phyloP scores from a whole-genome alignment of 2,329 filamentous ascomycete species.

The Dendryphion nanum region DNA sequence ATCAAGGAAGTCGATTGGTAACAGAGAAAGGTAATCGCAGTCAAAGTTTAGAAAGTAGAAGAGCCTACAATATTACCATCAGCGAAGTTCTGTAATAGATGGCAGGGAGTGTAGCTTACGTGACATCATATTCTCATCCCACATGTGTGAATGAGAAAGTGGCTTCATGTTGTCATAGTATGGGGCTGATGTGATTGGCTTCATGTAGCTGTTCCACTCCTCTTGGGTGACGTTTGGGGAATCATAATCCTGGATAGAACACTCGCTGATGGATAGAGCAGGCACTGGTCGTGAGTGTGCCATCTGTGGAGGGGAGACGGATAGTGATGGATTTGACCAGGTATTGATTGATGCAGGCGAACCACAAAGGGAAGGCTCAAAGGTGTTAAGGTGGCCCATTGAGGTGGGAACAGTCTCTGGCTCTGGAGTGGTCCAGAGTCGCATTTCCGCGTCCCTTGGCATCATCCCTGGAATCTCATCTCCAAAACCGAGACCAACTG shows the following conservation, averaged over 20 bases:
- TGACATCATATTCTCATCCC: conserved; percentile 48
- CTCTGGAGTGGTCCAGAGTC: conserved; percentile 18
- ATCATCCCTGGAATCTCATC: conserved; percentile 18
- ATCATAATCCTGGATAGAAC: conserved; percentile 21
- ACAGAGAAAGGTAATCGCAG: conserved; percentile 60
- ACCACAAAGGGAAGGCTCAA: conserved; percentile 13
- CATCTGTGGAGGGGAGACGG: conserved; percentile 16
- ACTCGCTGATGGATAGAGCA: conserved; percentile 25
- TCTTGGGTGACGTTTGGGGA: conserved; percentile 40
- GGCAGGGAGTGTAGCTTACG: conserved; percentile 42
- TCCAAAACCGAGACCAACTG: conserved; percentile 23
- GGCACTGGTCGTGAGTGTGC: conserved; percentile 18
- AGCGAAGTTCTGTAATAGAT: conserved; percentile 48
- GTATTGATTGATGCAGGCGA: conserved; percentile 14
- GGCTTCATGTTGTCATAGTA: conserved; percentile 43
- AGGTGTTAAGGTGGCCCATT: conserved; percentile 8
- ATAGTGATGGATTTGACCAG: conserved; percentile 17
- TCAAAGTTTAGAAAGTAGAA: conserved; percentile 56
- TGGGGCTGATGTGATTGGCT: conserved; percentile 16
- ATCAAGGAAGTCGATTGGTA: too few species aligned
- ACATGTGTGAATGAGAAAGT: conserved; percentile 17
- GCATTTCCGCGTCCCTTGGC: conserved; percentile 12
- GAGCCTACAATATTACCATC: conserved; percentile 60
- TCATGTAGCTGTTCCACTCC: conserved; percentile 47
- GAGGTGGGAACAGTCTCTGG: conserved; percentile 9